phyloP scores from a whole-genome alignment of 73 alveolate genomes.

The Paramecium sonneborni region DNA sequence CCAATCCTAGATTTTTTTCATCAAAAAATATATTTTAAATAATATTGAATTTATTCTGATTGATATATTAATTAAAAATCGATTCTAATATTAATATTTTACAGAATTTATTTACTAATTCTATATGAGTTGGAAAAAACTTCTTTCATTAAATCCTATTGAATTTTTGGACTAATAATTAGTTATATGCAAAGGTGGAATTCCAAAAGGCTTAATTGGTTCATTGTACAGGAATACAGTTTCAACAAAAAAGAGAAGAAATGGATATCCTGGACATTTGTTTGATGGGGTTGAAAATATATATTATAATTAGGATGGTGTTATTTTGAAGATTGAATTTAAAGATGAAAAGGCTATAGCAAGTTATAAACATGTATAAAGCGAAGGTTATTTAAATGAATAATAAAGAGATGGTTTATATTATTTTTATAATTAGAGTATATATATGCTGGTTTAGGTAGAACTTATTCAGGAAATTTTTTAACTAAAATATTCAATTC shows the following conservation, averaged over 20 bases:
- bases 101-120: neutral
- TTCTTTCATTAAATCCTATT: neutral
- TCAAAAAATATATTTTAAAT: no score
- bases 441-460: slow-evolving; percentile 21
- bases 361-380: neutral
- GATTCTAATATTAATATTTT: neutral
- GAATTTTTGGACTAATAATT: neutral
- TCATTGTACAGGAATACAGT: slow-evolving; percentile 16
- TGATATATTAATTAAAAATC: no score
- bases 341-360: neutral
- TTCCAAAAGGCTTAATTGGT: slow-evolving; percentile 12
- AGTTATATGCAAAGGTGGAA: neutral
- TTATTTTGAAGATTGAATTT: slow-evolving; percentile 16
- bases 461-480: slow-evolving; percentile 18
- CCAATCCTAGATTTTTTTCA: no score
- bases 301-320: slow-evolving; percentile 16
- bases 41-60: no score
- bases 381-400: neutral
- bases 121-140: slow-evolving; percentile 44
- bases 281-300: slow-evolving; percentile 20
- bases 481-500: slow-evolving; percentile 18
- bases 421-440: neutral
- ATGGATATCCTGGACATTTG: slow-evolving; percentile 53
- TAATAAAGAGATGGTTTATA: neutral
- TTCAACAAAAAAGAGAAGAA: slow-evolving; percentile 7